Evolutionary conservation across 805 yeast genomes (phyloP).

Genomic region (Candida endomychidarum): DNA sequence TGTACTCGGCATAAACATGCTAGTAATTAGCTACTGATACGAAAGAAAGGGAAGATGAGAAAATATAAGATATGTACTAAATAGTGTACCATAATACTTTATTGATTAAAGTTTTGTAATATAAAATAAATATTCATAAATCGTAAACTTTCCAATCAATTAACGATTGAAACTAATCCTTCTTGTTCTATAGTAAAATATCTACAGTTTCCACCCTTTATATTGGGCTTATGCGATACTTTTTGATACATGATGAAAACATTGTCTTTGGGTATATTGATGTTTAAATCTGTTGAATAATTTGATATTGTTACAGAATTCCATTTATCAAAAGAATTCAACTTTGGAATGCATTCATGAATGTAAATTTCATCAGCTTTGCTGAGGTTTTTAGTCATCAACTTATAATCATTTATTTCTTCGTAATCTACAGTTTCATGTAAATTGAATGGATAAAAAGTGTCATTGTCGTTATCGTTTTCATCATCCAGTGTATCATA

Average conservation of each 20-base stretch:
- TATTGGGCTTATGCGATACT: constrained; percentile 5
- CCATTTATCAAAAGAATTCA: constrained; percentile 43
- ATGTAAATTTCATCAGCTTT: constrained; percentile 34
- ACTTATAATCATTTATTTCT: not conserved
- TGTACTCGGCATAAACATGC: no score
- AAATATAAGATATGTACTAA: not conserved
- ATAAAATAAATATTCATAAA: constrained; percentile 4
- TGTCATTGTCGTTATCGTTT: not conserved
- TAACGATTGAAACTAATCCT: constrained; percentile 26
- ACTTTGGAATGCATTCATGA: constrained; percentile 35
- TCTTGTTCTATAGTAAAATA: constrained; percentile 26
- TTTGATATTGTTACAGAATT: constrained; percentile 19
- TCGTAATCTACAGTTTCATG: not conserved
- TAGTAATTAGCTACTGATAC: no score
- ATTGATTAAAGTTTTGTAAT: constrained; percentile 7
- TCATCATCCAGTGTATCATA: not conserved
- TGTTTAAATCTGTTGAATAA: constrained; percentile 3
- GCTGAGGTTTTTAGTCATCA: not conserved
- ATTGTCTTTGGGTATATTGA: constrained; percentile 11
- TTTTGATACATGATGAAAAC: constrained; percentile 15
- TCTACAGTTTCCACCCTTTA: constrained; percentile 18
- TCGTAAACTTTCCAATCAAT: not conserved
- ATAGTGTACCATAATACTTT: constrained; percentile 8
- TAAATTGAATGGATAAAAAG: not conserved
- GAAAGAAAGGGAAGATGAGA: not conserved